Conservation (phyloP, 176 grass and related monocot genomes). For the Raddia distichophylla region DNA sequence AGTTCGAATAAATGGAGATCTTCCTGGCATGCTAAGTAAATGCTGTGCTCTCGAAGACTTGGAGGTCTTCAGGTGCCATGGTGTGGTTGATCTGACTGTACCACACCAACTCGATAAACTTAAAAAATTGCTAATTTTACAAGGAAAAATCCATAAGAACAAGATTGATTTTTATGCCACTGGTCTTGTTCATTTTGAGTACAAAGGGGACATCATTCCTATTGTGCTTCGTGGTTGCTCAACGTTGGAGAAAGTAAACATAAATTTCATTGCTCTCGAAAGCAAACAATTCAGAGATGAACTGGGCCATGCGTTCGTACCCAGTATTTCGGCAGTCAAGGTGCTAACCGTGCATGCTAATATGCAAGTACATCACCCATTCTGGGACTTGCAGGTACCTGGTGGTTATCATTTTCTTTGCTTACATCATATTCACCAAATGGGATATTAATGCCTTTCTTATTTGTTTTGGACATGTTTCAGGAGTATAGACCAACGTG, state of each 20-base stretch:
- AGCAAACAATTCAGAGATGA: background rate
- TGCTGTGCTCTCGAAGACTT: constrained; percentile 22
- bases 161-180: background rate
- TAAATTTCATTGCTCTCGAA: background rate
- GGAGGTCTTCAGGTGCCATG: background rate
- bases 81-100: background rate
- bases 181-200: constrained; percentile 4
- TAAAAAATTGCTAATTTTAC: constrained; percentile 10
- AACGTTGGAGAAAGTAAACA: background rate
- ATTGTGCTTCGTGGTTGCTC: constrained; percentile 33
- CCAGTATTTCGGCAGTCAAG: constrained; percentile 15
- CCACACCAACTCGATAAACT: constrained; percentile 16
- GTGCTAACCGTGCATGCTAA: background rate
- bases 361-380: background rate
- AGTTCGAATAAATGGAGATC: constrained; percentile 14
- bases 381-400: background rate
- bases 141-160: no score
- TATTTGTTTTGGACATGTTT: background rate
- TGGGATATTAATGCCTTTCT: background rate
- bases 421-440: background rate
- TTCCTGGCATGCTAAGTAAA: constrained; percentile 7
- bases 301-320: constrained; percentile 11
- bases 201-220: background rate
- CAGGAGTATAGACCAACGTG: constrained; percentile 10
- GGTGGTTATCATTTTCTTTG: background rate